Percentiles rank a stretch among this genome's conserved stretches.
Conservation (phyloP, 2,329 filamentous ascomycete species). For the Diplodia corticola region DNA sequence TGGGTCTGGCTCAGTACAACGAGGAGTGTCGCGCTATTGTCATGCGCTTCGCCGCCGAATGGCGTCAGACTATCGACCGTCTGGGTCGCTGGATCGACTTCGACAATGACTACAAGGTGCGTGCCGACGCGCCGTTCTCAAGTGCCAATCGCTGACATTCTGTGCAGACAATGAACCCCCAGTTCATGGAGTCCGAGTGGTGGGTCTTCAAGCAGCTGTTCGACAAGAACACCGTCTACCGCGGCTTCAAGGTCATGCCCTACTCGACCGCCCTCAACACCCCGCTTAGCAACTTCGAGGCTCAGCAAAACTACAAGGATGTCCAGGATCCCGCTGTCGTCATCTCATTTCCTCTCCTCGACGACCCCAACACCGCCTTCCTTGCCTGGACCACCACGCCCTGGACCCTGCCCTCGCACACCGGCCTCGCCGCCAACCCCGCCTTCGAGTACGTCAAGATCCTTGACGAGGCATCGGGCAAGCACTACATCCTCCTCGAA, state of each 20-base stretch:
- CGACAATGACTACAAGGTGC: constrained; percentile 91
- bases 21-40: constrained; percentile 89
- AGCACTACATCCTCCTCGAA: constrained; percentile 83
- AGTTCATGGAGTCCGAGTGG: constrained; percentile 95
- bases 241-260: constrained; percentile 89
- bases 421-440: constrained; percentile 74
- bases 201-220: constrained; percentile 95
- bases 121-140: background rate
- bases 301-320: constrained; percentile 92
- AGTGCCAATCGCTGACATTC: background rate
- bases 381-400: constrained; percentile 90
- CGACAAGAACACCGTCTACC: constrained; percentile 86
- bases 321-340: constrained; percentile 88
- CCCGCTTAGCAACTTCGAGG: constrained; percentile 89
- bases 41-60: constrained; percentile 85
- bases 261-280: constrained; percentile 91
- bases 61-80: constrained; percentile 83
- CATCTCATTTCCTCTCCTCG: constrained; percentile 79
- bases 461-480: constrained; percentile 75
- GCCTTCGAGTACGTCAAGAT: constrained; percentile 89
- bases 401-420: constrained; percentile 81
- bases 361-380: constrained; percentile 72
- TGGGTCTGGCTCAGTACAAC: constrained; percentile 89
- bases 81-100: constrained; percentile 97
- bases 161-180: constrained; percentile 83